phyloP scores from a whole-genome alignment of 768 basidiomycete genomes.

The Austroboletus eburneus region DNA sequence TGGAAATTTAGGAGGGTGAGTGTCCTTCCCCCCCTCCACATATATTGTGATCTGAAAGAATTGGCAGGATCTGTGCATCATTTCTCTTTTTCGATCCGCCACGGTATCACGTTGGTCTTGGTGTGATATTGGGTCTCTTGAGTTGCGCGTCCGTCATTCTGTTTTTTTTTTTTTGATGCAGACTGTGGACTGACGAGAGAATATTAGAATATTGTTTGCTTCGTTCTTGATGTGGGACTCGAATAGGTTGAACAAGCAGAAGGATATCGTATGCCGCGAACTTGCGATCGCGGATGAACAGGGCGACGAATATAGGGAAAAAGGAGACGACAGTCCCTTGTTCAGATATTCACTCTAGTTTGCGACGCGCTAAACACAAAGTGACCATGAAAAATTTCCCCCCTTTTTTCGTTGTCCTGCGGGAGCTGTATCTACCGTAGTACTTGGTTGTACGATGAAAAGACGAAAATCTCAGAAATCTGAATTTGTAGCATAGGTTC shows the following conservation, averaged over 20 bases:
- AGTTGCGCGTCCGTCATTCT: slow-evolving; percentile 16
- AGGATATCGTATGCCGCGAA: slow-evolving; percentile 38
- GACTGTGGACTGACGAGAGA: too few relatives aligned
- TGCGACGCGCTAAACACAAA: too few relatives aligned
- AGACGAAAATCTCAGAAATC: too few relatives aligned
- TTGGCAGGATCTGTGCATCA: slow-evolving; percentile 35
- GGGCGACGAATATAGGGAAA: slow-evolving; percentile 37
- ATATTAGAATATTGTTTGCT: slow-evolving; percentile 35
- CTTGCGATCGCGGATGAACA: slow-evolving; percentile 40
- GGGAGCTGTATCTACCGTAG: too few relatives aligned
- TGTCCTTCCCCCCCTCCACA: slow-evolving; percentile 11
- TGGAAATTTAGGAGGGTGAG: slow-evolving; percentile 53
- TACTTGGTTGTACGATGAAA: too few relatives aligned
- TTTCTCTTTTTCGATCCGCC: slow-evolving; percentile 40
- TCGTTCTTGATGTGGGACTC: slow-evolving; percentile 43
- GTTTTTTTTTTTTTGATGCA: too few relatives aligned
- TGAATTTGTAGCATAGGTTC: too few relatives aligned
- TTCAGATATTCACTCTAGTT: slow-evolving; percentile 38
- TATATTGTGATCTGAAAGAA: not conserved
- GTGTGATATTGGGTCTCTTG: slow-evolving; percentile 25
- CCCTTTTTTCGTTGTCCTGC: not conserved
- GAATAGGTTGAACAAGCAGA: slow-evolving; percentile 43
- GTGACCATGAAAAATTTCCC: too few relatives aligned
- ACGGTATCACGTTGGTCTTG: slow-evolving; percentile 33
- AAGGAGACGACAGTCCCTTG: slow-evolving; percentile 52